phyloP scores from a whole-genome alignment of 371 early-diverging fungal genomes.

The Mucor plumbeus region DNA sequence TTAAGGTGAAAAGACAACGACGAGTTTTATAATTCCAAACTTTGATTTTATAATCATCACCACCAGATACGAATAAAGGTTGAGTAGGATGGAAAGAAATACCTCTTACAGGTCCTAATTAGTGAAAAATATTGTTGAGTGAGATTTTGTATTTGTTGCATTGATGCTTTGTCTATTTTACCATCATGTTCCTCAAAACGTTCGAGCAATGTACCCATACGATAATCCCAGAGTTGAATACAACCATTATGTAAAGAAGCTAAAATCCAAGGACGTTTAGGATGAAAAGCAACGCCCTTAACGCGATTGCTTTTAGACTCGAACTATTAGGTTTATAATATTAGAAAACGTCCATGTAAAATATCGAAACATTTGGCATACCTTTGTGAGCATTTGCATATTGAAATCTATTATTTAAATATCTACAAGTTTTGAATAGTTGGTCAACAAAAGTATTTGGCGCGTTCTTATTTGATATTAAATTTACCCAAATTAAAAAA shows the following conservation, averaged over 20 bases:
- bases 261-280: conserved; percentile 97
- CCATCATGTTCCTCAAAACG: conserved; percentile 99
- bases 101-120: conserved; percentile 95
- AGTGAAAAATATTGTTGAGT: background rate
- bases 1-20: conserved; percentile 93
- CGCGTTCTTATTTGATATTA: conserved; percentile 5
- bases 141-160: background rate
- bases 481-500: background rate
- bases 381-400: conserved; percentile 90
- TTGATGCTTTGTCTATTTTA: conserved; percentile 32
- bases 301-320: conserved; percentile 98
- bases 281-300: conserved; percentile 98
- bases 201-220: conserved; percentile 96
- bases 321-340: conserved; percentile 63
- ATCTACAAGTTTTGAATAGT: background rate
- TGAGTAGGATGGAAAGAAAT: conserved; percentile 98
- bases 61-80: conserved; percentile 98
- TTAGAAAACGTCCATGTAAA: too few species aligned
- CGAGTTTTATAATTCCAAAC: conserved; percentile 99
- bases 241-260: conserved; percentile 98
- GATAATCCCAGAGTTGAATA: conserved; percentile 98
- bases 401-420: conserved; percentile 25
- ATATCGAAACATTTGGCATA: conserved; percentile 26
- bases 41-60: conserved; percentile 99
- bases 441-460: background rate